Conservation (phyloP, 352 stramenopile species). For the Pythium insidiosum region DNA sequence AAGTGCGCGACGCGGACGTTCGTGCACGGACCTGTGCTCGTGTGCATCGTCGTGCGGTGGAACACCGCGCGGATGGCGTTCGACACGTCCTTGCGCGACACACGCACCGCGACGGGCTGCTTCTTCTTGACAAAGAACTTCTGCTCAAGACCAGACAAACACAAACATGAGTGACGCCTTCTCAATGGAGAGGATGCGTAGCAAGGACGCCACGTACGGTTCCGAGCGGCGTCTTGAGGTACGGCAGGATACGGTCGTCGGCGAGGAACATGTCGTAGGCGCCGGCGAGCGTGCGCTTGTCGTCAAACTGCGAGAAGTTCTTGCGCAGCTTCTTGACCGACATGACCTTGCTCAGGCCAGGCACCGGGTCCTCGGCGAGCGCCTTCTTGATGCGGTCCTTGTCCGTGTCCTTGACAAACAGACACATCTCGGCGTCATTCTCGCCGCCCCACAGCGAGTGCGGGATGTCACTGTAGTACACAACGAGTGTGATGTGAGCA, state of each 20-base stretch:
- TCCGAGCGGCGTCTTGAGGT: constrained; percentile 60
- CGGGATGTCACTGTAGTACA: constrained; percentile 34
- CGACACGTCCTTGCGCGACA: constrained; percentile 59
- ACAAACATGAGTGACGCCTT: neutral
- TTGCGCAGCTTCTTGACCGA: constrained; percentile 79
- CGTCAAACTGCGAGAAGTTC: constrained; percentile 70
- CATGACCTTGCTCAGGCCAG: constrained; percentile 65
- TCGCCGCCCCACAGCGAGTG: constrained; percentile 45
- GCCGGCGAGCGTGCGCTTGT: constrained; percentile 55
- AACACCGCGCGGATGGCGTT: constrained; percentile 32
- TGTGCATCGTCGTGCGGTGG: constrained; percentile 78
- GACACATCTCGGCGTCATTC: constrained; percentile 51
- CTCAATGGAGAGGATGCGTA: neutral
- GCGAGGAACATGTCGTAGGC: constrained; percentile 73
- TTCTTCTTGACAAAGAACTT: constrained; percentile 82
- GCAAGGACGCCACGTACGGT: constrained; percentile 18
- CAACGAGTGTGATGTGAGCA: neutral
- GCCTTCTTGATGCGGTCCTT: constrained; percentile 78
- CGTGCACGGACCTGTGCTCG: constrained; percentile 79
- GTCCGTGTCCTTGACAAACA: constrained; percentile 81
- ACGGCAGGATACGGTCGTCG: constrained; percentile 68
- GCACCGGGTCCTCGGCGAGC: constrained; percentile 44
- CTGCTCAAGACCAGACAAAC: neutral
- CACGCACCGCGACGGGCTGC: constrained; percentile 59
- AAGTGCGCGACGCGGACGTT: constrained; percentile 84